Evolutionary conservation across 2,329 filamentous ascomycete species (phyloP), one percentile per base, ranked within the genome.

Genomic region (Parasarocladium wereldwijsianum): DNA sequence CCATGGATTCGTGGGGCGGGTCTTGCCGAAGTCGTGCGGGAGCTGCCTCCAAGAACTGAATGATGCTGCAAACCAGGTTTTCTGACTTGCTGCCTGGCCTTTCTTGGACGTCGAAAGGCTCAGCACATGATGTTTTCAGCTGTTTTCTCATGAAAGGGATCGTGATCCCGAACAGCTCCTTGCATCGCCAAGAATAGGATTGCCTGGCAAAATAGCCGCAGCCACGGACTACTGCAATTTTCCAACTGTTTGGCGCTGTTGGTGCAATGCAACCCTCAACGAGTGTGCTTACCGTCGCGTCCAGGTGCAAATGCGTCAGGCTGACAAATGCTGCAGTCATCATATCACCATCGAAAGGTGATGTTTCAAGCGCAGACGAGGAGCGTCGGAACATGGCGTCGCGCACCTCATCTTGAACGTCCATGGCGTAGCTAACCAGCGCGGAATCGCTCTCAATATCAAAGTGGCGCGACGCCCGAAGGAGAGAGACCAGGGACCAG

Each of bases 251-350:
- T 7, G 74, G 71, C 2, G 73, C 57, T 32, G 57, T 60, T n/a
- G 63, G 49, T 20, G 64, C 57, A 26, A 77, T 59, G 38, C 74
- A 78, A 7, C 56, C 52, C 26, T 67, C 61, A 4, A 65, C 57
- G 10, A 80, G 57, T 14, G 59, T 62, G 24, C 70, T 67, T 28
- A 73, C 58, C 34, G 63, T 67, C 31, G 59, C 57, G 28, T 75
- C 68, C 32, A 72, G 63, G 42, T 69, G 71, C 20, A 80, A 54
- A 39, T 77, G 65, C 9, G 66, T 59, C 23, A 79, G 52, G 45
- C 69, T 73, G 33, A 79, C 71, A 44, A 79, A 76, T 4, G 73
- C 65, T 21, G 70, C 70, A 11, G 73, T 76, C 51, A 76, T 71
- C 42, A 77, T 59, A 34, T 75, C 65, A 44, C 70, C 66, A 34